Conservation (phyloP, 345 rosid genomes). For the Hypericum perforatum region DNA sequence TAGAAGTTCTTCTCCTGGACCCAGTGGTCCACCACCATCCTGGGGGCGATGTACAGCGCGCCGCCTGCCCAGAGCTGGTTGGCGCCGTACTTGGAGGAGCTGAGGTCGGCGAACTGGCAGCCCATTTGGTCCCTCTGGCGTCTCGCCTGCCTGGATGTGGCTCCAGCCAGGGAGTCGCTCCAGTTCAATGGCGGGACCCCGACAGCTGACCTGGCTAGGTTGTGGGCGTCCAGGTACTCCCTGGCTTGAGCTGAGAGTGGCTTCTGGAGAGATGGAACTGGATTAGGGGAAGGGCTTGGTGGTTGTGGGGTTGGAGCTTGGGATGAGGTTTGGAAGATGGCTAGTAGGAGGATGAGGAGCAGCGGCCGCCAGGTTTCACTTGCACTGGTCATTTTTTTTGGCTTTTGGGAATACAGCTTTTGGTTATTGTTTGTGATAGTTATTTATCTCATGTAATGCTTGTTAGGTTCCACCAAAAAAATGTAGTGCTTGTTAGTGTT, state of each 20-base stretch:
- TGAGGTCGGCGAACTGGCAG: slow-evolving; percentile 62
- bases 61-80: slow-evolving; percentile 67
- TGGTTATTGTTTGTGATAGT: too few species aligned
- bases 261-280: too few species aligned
- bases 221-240: slow-evolving; percentile 57
- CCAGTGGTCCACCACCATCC: slow-evolving; percentile 60
- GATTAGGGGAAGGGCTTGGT: too few species aligned
- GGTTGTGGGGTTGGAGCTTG: too few species aligned
- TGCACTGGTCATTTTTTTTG: too few species aligned
- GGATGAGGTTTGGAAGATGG: too few species aligned
- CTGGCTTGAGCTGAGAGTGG: slow-evolving; percentile 11
- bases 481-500: too few species aligned
- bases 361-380: too few species aligned
- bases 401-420: too few species aligned
- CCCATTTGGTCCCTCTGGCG: slow-evolving; percentile 54
- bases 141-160: slow-evolving; percentile 37
- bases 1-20: slow-evolving; percentile 57
- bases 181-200: slow-evolving; percentile 57
- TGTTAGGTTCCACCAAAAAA: too few species aligned
- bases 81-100: slow-evolving; percentile 43
- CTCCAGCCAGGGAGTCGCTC: slow-evolving; percentile 48
- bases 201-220: slow-evolving; percentile 60
- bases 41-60: slow-evolving; percentile 31
- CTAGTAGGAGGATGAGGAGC: too few species aligned
- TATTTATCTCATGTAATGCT: too few species aligned